A percentile compares a stretch with the other conserved stretches of the same genome.
Conservation (phyloP, 2,329 filamentous ascomycete genomes). For the Fusarium chlamydosporum region DNA sequence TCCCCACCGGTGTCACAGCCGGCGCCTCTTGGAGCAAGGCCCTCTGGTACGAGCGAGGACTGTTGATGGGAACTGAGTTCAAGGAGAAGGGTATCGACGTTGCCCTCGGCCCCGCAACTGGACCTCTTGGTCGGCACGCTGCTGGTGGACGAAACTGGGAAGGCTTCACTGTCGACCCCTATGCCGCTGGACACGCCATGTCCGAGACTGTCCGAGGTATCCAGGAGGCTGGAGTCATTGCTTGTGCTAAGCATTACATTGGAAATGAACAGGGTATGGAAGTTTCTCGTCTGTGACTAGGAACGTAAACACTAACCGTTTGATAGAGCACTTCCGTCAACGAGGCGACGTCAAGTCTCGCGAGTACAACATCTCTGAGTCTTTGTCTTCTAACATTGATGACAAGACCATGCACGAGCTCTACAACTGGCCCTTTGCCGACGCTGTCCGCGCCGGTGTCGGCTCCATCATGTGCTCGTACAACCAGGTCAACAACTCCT, state of each 20-base stretch:
- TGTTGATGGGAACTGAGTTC: slow-evolving; percentile 71
- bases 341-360: slow-evolving; percentile 64
- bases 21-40: slow-evolving; percentile 86
- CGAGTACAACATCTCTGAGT: slow-evolving; percentile 74
- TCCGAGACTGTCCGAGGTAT: slow-evolving; percentile 83
- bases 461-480: slow-evolving; percentile 77
- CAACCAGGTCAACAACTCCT: slow-evolving; percentile 85
- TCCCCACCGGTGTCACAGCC: slow-evolving; percentile 81
- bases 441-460: slow-evolving; percentile 77
- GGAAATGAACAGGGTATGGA: slow-evolving; percentile 74
- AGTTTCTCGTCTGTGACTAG: fast-evolving
- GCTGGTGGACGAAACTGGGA: slow-evolving; percentile 74
- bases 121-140: slow-evolving; percentile 63
- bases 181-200: slow-evolving; percentile 79
- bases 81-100: slow-evolving; percentile 83
- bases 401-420: slow-evolving; percentile 82
- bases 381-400: slow-evolving; percentile 73
- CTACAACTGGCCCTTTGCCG: slow-evolving; percentile 84
- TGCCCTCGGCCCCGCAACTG: slow-evolving; percentile 68
- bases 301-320: neutral
- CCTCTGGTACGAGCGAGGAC: slow-evolving; percentile 70
- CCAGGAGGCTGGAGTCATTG: slow-evolving; percentile 84
- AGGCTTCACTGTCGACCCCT: slow-evolving; percentile 78
- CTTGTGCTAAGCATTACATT: slow-evolving; percentile 84
- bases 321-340: slow-evolving; percentile 78